phyloP scores from a whole-genome alignment of 208 protist genomes.

The Porcisia deanei region DNA sequence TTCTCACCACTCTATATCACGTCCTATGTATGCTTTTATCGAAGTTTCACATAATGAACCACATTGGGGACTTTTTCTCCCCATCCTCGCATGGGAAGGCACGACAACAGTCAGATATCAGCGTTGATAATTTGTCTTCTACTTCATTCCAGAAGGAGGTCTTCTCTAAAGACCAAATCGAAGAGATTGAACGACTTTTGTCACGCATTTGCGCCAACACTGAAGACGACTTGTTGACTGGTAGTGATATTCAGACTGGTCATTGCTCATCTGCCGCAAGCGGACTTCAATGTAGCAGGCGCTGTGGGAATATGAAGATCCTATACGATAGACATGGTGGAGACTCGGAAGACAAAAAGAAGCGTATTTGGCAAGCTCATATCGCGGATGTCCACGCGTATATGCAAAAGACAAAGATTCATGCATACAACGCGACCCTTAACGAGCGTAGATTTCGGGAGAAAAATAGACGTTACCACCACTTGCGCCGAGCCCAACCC shows the following conservation, averaged over 20 bases:
- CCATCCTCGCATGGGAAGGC: not conserved
- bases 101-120: not conserved
- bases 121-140: not conserved
- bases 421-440: conserved; percentile 2
- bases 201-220: conserved; percentile 9
- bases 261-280: not conserved
- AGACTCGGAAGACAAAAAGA: not conserved
- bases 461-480: not conserved
- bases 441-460: conserved; percentile 19
- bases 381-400: conserved; percentile 24
- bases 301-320: not conserved
- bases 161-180: conserved; percentile 25
- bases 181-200: conserved; percentile 26
- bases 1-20: not conserved
- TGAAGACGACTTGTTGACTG: not conserved
- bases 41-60: not conserved
- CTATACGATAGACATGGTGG: not conserved
- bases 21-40: not conserved
- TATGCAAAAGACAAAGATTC: conserved; percentile 9
- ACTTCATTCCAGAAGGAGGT: not conserved
- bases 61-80: not conserved
- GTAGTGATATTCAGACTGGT: not conserved
- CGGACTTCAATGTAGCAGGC: not conserved
- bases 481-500: not conserved
- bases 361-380: conserved; percentile 11